These are phyloP conservation scores for Monosporascus ibericus DNA, from an alignment of 2,329 filamentous ascomycete genomes.

Conservation along the genomic window DNA sequence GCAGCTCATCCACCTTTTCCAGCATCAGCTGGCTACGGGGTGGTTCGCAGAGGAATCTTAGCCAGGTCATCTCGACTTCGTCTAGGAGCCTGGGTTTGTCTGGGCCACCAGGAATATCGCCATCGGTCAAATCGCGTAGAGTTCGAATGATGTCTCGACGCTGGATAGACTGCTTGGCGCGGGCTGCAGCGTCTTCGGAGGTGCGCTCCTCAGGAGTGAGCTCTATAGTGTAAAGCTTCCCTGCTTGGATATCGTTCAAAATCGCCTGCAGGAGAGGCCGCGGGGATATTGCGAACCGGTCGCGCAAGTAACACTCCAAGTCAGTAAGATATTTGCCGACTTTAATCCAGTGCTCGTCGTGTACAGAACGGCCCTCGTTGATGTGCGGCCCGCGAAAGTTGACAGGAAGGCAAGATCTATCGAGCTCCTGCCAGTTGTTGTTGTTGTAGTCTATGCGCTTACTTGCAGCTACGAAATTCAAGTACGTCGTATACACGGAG, in stretches of 20 bases:
- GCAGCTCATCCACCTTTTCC: slow-evolving; percentile 15
- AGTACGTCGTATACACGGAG: slow-evolving; percentile 15
- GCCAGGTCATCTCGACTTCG: slow-evolving; percentile 20
- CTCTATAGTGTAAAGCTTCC: background rate
- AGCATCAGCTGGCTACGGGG: slow-evolving; percentile 23
- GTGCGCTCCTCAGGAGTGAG: no score
- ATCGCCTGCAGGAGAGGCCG: slow-evolving; percentile 19
- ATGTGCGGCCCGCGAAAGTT: slow-evolving; percentile 26
- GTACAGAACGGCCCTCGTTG: slow-evolving; percentile 18
- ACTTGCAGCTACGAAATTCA: slow-evolving; percentile 15
- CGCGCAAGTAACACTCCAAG: slow-evolving; percentile 8
- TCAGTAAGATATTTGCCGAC: slow-evolving; percentile 23
- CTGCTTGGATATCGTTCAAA: slow-evolving; percentile 21
- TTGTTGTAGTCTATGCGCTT: slow-evolving; percentile 17
- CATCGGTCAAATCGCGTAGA: background rate
- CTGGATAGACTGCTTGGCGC: background rate
- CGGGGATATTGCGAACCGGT: slow-evolving; percentile 15
- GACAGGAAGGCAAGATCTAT: slow-evolving; percentile 16
- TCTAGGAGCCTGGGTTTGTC: slow-evolving; percentile 7
- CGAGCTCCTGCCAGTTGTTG: slow-evolving; percentile 13
- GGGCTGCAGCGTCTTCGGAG: no score
- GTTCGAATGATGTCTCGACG: slow-evolving; percentile 15
- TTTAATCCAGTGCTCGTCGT: slow-evolving; percentile 24
- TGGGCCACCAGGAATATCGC: background rate
- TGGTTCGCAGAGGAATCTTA: slow-evolving; percentile 20